A percentile compares a stretch with the other conserved stretches of the same genome.
Conservation (phyloP, 2,329 filamentous ascomycete genomes). For the Venturia asperata region DNA sequence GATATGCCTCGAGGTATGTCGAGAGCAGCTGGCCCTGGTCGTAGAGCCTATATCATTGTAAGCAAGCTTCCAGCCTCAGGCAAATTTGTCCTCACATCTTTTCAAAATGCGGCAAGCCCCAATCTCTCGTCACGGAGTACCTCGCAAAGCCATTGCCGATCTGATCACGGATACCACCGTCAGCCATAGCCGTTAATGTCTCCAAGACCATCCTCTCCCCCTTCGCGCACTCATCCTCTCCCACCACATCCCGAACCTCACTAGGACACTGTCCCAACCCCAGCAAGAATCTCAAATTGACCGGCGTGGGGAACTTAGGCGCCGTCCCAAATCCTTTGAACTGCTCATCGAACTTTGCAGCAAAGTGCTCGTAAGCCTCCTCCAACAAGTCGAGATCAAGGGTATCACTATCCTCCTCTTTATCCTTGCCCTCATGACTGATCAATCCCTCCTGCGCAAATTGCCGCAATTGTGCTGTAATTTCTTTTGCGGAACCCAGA, state of each 20-base stretch:
- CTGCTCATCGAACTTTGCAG: constrained; percentile 67
- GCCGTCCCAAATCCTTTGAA: constrained; percentile 69
- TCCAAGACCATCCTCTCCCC: constrained; percentile 73
- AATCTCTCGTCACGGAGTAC: constrained; percentile 85
- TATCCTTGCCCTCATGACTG: constrained; percentile 25
- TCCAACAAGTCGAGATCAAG: constrained; percentile 87
- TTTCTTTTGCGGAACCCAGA: constrained; percentile 74
- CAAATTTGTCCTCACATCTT: constrained; percentile 56
- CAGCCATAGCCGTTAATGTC: constrained; percentile 71
- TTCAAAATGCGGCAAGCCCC: constrained; percentile 93
- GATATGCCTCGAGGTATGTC: constrained; percentile 80
- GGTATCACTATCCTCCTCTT: constrained; percentile 50
- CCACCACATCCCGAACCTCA: constrained; percentile 80
- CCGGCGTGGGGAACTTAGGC: constrained; percentile 85
- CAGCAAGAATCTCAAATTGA: constrained; percentile 76
- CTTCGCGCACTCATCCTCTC: constrained; percentile 64
- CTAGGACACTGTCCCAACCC: constrained; percentile 63
- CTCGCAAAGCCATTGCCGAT: constrained; percentile 72
- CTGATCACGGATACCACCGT: constrained; percentile 65
- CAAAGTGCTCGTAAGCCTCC: constrained; percentile 77
- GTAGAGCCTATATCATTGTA: constrained; percentile 49
- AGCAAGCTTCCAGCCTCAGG: neutral
- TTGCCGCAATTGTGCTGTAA: constrained; percentile 70
- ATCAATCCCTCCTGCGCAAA: constrained; percentile 85
- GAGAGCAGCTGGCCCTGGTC: constrained; percentile 83